A percentile compares a stretch with the other conserved stretches of the same genome.
Evolutionary conservation across 116 monocot genomes (phyloP).

Genomic region (Dioscorea cayenensis): DNA sequence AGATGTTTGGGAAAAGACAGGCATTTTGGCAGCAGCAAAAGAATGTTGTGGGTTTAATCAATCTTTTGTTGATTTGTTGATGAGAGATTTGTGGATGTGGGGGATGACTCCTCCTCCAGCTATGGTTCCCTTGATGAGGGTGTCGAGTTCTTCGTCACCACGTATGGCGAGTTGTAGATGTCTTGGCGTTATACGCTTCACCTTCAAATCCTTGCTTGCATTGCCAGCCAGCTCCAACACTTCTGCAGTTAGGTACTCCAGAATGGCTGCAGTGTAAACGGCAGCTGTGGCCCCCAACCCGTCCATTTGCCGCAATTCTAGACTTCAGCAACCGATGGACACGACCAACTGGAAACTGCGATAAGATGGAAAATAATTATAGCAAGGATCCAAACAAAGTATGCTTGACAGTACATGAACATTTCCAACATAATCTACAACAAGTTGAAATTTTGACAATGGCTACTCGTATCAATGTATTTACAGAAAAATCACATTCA

Average conservation of each 20-base stretch:
- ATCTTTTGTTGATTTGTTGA: slow-evolving; percentile 6
- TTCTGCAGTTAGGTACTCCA: slow-evolving; percentile 11
- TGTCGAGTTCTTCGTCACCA: slow-evolving; percentile 9
- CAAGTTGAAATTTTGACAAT: too few relatives aligned
- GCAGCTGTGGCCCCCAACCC: slow-evolving; percentile 11
- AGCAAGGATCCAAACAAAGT: too few relatives aligned
- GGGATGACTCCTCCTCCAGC: slow-evolving; percentile 13
- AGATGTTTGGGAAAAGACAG: not conserved
- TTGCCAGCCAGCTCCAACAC: slow-evolving; percentile 10
- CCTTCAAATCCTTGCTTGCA: slow-evolving; percentile 13
- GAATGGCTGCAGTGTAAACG: slow-evolving; percentile 9
- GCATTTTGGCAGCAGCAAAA: not conserved
- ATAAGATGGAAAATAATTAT: not conserved
- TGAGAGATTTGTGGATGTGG: slow-evolving; percentile 15
- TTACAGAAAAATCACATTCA: too few relatives aligned
- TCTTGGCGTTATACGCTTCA: slow-evolving; percentile 8
- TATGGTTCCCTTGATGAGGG: slow-evolving; percentile 6
- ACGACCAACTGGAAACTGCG: slow-evolving; percentile 14
- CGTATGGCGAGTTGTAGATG: slow-evolving; percentile 9
- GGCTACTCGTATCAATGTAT: too few relatives aligned
- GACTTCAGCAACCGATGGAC: slow-evolving; percentile 10
- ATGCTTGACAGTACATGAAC: too few relatives aligned
- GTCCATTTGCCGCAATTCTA: slow-evolving; percentile 1
- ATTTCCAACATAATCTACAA: too few relatives aligned
- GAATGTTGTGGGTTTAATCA: not conserved